Evolutionary conservation across 352 stramenopile genomes (phyloP), one percentile per base, ranked within the genome.

Genomic region (Pythium insidiosum): DNA sequence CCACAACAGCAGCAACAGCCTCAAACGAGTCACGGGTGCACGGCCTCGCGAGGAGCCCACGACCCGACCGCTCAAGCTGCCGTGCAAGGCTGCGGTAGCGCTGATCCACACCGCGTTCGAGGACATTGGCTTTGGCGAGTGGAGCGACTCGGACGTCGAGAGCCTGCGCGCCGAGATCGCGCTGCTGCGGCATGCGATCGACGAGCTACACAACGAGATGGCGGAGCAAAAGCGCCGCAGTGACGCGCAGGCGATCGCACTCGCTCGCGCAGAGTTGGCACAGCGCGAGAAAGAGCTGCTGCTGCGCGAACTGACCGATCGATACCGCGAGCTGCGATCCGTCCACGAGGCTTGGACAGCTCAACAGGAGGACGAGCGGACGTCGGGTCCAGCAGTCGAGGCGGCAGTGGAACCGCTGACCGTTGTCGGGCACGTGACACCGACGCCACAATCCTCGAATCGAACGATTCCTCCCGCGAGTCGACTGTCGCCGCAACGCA

Each of bases 261-360:
- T 82, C 1, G 56, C 67, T 5, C 65, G 60, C 33, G 50, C 52
- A 0, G 55, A 78, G 19, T 51, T 86, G 34, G 44, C 64, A 21
- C 49, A 75, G 15, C 58, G 72, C 2, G 73, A 86, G 45, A 84
- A 82, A 7, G 66, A 81, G n/a, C 58, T 69, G 6, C 26, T 86
- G 29, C 46, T 86, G 13, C 57, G 53, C 2, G 68, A 80, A 23
- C 53, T 86, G 15, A 82, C 62, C 0, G 56, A 60, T 2, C 65
- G 69, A 6, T 77, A 73, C 43, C 68, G 63, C 5, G 47, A 67
- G 7, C 39, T 86, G 2, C 54, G 57, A 12, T 13, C 40, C 4
- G n/a, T n/a, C n/a, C n/a, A n/a, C n/a, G n/a, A n/a, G n/a, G n/a
- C n/a, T n/a, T n/a, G n/a, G n/a, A n/a, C n/a, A n/a, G n/a, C n/a